A percentile compares a stretch with the other conserved stretches of the same genome.
Conservation (phyloP, 208 protist genomes). For the Leishmania gerbilli region DNA sequence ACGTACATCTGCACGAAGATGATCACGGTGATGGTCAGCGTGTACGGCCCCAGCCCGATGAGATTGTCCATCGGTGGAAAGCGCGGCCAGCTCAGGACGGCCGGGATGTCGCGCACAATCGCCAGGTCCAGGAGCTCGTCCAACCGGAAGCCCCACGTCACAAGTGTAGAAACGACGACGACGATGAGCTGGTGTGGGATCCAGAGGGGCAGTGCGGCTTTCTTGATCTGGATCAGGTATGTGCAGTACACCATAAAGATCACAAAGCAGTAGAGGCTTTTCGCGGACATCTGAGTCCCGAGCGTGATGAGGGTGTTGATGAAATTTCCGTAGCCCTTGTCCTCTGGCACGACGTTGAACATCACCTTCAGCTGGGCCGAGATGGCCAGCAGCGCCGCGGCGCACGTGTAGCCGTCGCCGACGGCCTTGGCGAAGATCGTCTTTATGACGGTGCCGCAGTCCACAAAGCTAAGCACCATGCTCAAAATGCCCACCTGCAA, state of each 20-base stretch:
- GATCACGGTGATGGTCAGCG: slow-evolving; percentile 57
- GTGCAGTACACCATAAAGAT: slow-evolving; percentile 48
- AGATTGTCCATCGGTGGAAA: slow-evolving; percentile 49
- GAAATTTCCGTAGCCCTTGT: slow-evolving; percentile 38
- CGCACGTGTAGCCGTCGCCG: slow-evolving; percentile 61
- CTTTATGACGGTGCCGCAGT: slow-evolving; percentile 60
- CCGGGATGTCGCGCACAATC: slow-evolving; percentile 46
- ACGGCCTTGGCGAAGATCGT: slow-evolving; percentile 60
- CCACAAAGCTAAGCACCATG: slow-evolving; percentile 49
- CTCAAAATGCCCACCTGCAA: slow-evolving; percentile 54
- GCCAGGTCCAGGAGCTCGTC: slow-evolving; percentile 30
- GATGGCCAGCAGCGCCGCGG: slow-evolving; percentile 50
- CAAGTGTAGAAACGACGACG: slow-evolving; percentile 46
- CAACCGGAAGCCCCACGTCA: slow-evolving; percentile 40
- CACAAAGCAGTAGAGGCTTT: slow-evolving; percentile 46
- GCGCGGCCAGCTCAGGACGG: slow-evolving; percentile 25
- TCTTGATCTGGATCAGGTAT: slow-evolving; percentile 60
- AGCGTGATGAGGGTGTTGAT: slow-evolving; percentile 38
- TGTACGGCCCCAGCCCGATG: slow-evolving; percentile 55
- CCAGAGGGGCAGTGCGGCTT: slow-evolving; percentile 43
- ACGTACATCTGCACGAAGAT: slow-evolving; percentile 67
- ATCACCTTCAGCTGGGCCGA: slow-evolving; percentile 51
- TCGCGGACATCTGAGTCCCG: slow-evolving; percentile 21
- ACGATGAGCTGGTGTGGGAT: slow-evolving; percentile 70
- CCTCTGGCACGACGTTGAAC: slow-evolving; percentile 45